Conservation (phyloP, 805 yeast species). For the Komagataella ulmi region DNA sequence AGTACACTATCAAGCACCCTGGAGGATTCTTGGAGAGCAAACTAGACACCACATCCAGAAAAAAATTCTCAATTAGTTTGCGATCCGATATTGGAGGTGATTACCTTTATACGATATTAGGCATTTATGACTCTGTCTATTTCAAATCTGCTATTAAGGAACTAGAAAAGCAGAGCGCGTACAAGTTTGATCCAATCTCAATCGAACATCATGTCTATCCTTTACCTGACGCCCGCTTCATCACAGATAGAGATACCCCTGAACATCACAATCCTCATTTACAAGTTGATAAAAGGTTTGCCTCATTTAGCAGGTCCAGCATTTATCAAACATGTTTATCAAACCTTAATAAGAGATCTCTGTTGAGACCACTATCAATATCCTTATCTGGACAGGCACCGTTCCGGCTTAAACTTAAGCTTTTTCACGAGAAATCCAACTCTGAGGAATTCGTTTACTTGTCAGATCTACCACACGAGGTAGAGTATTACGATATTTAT, state of each 20-base stretch:
- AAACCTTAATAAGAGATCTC: constrained; percentile 9
- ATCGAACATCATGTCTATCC: constrained; percentile 41
- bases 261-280: background rate
- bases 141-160: constrained; percentile 21
- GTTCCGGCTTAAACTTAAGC: constrained; percentile 38
- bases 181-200: constrained; percentile 18
- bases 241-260: background rate
- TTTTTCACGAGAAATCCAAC: constrained; percentile 50
- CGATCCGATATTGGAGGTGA: constrained; percentile 37
- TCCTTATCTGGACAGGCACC: constrained; percentile 49
- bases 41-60: constrained; percentile 32
- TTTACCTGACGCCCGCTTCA: constrained; percentile 39
- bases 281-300: background rate
- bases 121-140: constrained; percentile 56
- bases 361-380: constrained; percentile 39
- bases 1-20: constrained; percentile 50
- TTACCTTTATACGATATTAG: constrained; percentile 46
- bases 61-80: constrained; percentile 20
- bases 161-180: constrained; percentile 9
- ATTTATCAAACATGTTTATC: constrained; percentile 16
- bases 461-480: constrained; percentile 24
- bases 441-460: constrained; percentile 32
- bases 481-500: constrained; percentile 30
- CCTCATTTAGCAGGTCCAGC: constrained; percentile 2
- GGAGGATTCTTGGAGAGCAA: constrained; percentile 29